phyloP scores from a whole-genome alignment of 306 rosid species.

The Trichosanthes truncata region DNA sequence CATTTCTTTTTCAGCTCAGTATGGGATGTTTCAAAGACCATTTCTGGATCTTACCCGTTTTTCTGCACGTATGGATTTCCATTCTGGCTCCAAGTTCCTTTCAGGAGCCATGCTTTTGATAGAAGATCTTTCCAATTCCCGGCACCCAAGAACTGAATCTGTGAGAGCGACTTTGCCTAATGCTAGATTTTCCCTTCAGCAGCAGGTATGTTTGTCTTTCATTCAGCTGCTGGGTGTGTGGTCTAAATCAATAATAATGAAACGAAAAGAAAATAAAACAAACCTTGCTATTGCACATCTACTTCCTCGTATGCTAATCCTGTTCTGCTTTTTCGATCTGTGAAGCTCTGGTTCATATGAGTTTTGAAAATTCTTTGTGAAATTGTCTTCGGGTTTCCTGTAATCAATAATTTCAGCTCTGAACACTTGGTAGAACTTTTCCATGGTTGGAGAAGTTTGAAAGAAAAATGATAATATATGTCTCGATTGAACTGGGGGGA shows the following conservation, averaged over 20 bases:
- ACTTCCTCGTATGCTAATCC: background rate
- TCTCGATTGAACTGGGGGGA: background rate
- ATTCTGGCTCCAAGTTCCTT: constrained; percentile 69
- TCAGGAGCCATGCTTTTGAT: constrained; percentile 50
- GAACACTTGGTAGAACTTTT: background rate
- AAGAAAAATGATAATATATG: background rate
- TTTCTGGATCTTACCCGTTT: constrained; percentile 67
- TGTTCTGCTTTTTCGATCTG: background rate
- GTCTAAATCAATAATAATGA: background rate
- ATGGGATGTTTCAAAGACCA: constrained; percentile 66
- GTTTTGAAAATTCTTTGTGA: background rate
- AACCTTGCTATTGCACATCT: background rate
- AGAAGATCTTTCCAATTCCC: constrained; percentile 58
- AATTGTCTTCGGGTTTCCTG: background rate
- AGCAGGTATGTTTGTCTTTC: constrained; percentile 56
- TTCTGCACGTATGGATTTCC: constrained; percentile 67
- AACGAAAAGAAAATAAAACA: background rate
- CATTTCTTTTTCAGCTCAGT: constrained; percentile 61
- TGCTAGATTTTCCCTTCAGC: constrained; percentile 70
- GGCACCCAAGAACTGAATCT: constrained; percentile 44
- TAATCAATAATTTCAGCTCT: background rate
- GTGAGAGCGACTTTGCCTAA: constrained; percentile 58
- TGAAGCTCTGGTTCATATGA: background rate
- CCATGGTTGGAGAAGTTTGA: background rate
- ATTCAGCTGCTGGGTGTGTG: background rate